These are phyloP conservation scores for Gossypium lobatum DNA, from an alignment of 441 rosid genomes.

Conservation along the genomic window DNA sequence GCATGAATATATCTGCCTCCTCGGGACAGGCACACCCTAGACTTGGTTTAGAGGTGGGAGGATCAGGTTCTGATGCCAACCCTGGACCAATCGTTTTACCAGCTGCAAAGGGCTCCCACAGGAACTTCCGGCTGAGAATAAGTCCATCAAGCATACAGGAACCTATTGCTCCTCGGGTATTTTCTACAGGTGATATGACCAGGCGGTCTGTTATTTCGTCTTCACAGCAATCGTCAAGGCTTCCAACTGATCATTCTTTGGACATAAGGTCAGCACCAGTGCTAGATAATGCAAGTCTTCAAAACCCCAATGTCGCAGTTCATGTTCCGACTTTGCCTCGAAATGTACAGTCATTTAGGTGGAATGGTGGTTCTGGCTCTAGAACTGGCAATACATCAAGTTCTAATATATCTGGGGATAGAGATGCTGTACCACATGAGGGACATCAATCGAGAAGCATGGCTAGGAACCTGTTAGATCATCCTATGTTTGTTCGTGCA, in stretches of 20 bases:
- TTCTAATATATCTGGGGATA: conserved; percentile 33
- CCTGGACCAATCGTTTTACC: conserved; percentile 32
- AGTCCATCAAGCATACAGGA: conserved; percentile 52
- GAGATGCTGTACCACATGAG: conserved; percentile 31
- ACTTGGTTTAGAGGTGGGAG: conserved; percentile 42
- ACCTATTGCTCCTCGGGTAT: conserved; percentile 33
- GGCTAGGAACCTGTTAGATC: conserved; percentile 38
- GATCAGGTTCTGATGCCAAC: conserved; percentile 26
- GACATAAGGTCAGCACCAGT: conserved; percentile 40
- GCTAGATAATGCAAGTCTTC: conserved; percentile 31
- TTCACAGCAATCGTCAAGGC: conserved; percentile 33
- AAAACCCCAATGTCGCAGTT: conserved; percentile 34
- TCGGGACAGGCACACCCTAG: conserved; percentile 44
- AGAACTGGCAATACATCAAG: conserved; percentile 36
- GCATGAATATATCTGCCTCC: conserved; percentile 36
- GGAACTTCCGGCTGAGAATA: conserved; percentile 53
- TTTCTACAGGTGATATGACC: conserved; percentile 39
- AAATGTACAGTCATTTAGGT: conserved; percentile 48
- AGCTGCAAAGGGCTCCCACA: conserved; percentile 41
- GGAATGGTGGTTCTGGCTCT: conserved; percentile 50
- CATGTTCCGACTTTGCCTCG: conserved; percentile 52
- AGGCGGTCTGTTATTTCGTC: conserved; percentile 42
- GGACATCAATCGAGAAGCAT: conserved; percentile 39
- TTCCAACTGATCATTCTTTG: conserved; percentile 40
- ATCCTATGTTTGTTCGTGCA: conserved; percentile 43